Percentiles rank a stretch among this genome's conserved stretches.
These are phyloP conservation scores for Fraxinus paxiana DNA, from an alignment of 305 asterid genomes.

Conservation along the genomic window DNA sequence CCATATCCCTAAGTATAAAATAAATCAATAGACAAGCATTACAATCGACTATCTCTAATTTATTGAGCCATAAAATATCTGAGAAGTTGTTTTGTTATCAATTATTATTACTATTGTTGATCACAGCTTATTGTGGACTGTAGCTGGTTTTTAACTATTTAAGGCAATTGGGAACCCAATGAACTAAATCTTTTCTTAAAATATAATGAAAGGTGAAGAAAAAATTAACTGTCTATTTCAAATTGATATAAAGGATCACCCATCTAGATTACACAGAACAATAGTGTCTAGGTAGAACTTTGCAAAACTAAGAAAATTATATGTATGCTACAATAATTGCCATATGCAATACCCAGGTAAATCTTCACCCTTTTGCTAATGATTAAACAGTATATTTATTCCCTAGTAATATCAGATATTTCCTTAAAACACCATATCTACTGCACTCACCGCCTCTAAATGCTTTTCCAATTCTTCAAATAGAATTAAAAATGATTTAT, in stretches of 20 bases:
- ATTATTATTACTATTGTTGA: not conserved
- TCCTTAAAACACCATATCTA: not conserved
- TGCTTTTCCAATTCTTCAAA: not conserved
- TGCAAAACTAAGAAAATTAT: not conserved
- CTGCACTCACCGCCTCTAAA: not conserved
- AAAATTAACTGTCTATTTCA: not conserved
- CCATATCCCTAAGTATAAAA: not conserved
- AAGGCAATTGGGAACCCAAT: not conserved
- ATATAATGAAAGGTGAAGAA: not conserved
- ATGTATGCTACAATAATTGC: not conserved
- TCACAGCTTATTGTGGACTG: not conserved
- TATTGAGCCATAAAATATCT: not conserved
- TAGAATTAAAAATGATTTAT: not conserved
- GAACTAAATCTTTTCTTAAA: not conserved
- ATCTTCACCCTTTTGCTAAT: not conserved
- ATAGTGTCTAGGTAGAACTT: not conserved
- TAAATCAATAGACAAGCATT: not conserved
- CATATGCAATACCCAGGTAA: not conserved
- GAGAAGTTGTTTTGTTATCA: not conserved
- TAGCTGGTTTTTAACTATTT: not conserved
- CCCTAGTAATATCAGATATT: not conserved
- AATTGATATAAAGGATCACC: not conserved
- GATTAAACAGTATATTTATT: not conserved
- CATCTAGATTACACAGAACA: not conserved
- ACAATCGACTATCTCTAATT: not conserved